Base-by-base conservation (phyloP, 2,329 filamentous ascomycete species). In the Penicillium italicum region DNA sequence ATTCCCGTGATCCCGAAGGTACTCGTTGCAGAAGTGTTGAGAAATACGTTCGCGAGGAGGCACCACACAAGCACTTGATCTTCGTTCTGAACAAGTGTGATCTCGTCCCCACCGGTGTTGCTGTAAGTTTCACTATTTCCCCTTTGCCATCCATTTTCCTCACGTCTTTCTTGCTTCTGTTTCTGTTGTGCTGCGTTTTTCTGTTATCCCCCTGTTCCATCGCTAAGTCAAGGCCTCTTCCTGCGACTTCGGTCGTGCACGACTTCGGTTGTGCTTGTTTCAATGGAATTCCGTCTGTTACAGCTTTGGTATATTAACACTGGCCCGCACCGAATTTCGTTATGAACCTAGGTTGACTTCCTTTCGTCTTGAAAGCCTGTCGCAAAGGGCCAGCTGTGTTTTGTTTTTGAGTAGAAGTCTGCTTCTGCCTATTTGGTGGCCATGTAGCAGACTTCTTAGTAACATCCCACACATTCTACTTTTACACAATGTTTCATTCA, bases 381-480 rank as follows among this genome's bases (percentile, higher is more conserved):
- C 89, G 81, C 80, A 85, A 86, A 86, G 85, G 82, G 87, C 82
- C 79, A 82, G 82, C 83, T 77, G 81, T 94, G 90, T 87, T 88
- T 89, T 87, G 86, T 90, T 82, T 88, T 67, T 91, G 93, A 97
- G 94, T 97, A 97, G 94, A 97, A 88, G 80, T 80, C 85, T 85
- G 84, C 83, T 85, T 84, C 84, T 81, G 77, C 83, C 79, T 72
- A 74, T 71, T 70, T 70, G 82, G 82, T 78, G 75, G 78, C 77
- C 77, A 77, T 78, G 69, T 92, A 86, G 88, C 85, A 84, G 83
- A 83, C 81, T 89, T 97, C 94, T 96, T 99, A 99, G 94, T 97
- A 88, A 90, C 88, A 90, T 89, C 88, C 88, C 92, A 93, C 84
- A 99, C 88, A 92, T 85, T 59, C 52, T 38, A 36, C 30, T 5